Conservation (phyloP, 202 grass and related monocot species). For the Eragrostis tef region DNA sequence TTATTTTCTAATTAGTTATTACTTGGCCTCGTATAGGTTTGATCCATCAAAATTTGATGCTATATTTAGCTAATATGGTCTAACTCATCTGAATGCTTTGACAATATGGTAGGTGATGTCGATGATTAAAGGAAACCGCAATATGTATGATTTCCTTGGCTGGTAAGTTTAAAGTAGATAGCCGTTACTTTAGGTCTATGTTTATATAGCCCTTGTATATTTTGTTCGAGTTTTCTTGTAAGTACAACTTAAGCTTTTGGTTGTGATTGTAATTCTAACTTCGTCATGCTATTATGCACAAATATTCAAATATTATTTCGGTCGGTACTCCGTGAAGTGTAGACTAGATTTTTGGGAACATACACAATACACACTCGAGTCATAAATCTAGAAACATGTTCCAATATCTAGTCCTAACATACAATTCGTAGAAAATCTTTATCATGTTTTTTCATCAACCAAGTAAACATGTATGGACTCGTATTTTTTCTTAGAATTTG, state of each 20-base stretch:
- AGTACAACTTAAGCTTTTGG: neutral
- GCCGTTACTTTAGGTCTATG: neutral
- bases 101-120: constrained; percentile 43
- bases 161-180: constrained; percentile 26
- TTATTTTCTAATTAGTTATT: constrained; percentile 5
- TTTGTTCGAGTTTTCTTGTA: neutral
- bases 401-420: too few species aligned
- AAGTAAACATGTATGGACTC: too few species aligned
- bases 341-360: too few species aligned
- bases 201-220: neutral
- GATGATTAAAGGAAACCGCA: constrained; percentile 63
- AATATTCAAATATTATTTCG: too few species aligned
- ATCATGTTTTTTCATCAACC: too few species aligned
- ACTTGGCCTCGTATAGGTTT: constrained; percentile 44
- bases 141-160: constrained; percentile 53
- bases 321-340: too few species aligned
- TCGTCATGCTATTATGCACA: too few species aligned
- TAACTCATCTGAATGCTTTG: constrained; percentile 53
- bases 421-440: too few species aligned
- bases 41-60: constrained; percentile 71
- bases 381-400: too few species aligned
- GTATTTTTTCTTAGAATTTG: neutral
- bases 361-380: too few species aligned
- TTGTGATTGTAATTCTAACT: neutral
- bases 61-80: constrained; percentile 69